Base-by-base conservation (phyloP, 176 grass and related monocot genomes). In the Phoenix dactylifera region DNA sequence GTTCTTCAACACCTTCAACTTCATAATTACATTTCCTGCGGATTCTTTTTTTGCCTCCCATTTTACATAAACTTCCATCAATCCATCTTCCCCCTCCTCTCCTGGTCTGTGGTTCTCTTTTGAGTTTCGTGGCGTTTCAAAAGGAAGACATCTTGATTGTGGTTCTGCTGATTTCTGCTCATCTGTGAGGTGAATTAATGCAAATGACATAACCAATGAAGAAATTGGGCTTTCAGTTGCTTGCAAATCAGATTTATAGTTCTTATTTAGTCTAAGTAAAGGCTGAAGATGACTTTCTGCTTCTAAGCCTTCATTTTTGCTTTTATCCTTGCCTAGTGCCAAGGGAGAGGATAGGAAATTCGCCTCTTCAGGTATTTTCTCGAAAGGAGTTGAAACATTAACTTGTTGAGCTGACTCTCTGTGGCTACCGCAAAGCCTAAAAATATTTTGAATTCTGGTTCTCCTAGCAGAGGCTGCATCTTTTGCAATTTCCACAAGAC, bases 61-160 rank as follows among this genome's bases (percentile, higher is more conserved):
- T 67, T 96, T 96, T 14, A 96, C 82, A 80, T 87, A 96, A 18
- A 96, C 80, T 16, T 96, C 91, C 60, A 85, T 18, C 62, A 84
- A 65, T 48, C 66, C 56, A 0, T 76, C 75, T 18, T 55, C 22
- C 19, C 73, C 67, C 56, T 62, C 63, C 56, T 64, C 61, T 57
- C 48, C 75, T 64, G 39, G 24, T 25, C 44, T 39, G 15, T 7
- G 58, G 18, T 78, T 79, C 59, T 63, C 56, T 71, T 79, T 76
- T 19, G 54, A 69, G 20, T 18, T 52, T 53, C 57, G 60, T 67
- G 15, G 48, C 32, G 44, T 58, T 63, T 74, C 80, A 20, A 26
- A 49, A 16, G 26, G 48, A 26, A 23, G 49, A 70, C 70, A 62
- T 17, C 65, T 62, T 24, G 72, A 56, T 26, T 66, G 82, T 0